A percentile compares a stretch with the other conserved stretches of the same genome.
These are phyloP conservation scores for Kregervanrija fluxuum DNA, from an alignment of 805 yeast species.

Conservation along the genomic window DNA sequence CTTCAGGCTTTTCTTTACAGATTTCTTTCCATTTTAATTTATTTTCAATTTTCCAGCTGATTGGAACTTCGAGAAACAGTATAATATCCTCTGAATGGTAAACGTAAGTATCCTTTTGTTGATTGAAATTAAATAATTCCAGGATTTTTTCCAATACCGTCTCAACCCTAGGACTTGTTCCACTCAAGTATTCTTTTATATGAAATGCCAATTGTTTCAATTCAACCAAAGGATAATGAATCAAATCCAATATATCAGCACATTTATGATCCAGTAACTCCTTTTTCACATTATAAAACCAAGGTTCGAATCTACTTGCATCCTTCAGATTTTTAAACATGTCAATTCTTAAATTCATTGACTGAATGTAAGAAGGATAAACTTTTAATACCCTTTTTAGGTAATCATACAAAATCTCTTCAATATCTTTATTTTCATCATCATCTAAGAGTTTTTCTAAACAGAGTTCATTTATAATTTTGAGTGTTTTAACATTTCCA, in stretches of 20 bases:
- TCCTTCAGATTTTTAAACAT: constrained; percentile 1
- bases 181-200: constrained; percentile 4
- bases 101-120: not conserved
- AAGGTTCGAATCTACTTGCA: no score
- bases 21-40: constrained; percentile 18
- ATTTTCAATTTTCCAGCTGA: constrained; percentile 15
- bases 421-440: constrained; percentile 6
- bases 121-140: not conserved
- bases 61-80: constrained; percentile 14
- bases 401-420: constrained; percentile 13
- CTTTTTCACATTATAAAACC: no score
- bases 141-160: constrained; percentile 4
- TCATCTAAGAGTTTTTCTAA: constrained; percentile 5
- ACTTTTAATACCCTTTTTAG: constrained; percentile 18
- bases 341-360: constrained; percentile 5
- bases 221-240: no score
- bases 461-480: constrained; percentile 10
- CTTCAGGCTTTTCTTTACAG: constrained; percentile 10
- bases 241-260: no score
- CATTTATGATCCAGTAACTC: no score
- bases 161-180: constrained; percentile 7
- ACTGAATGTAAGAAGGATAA: constrained; percentile 20
- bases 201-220: not conserved
- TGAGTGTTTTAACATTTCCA: constrained; percentile 14
- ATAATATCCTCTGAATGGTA: not conserved